phyloP scores from a whole-genome alignment of 176 grass and related monocot species.

The Cymbopogon citratus region DNA sequence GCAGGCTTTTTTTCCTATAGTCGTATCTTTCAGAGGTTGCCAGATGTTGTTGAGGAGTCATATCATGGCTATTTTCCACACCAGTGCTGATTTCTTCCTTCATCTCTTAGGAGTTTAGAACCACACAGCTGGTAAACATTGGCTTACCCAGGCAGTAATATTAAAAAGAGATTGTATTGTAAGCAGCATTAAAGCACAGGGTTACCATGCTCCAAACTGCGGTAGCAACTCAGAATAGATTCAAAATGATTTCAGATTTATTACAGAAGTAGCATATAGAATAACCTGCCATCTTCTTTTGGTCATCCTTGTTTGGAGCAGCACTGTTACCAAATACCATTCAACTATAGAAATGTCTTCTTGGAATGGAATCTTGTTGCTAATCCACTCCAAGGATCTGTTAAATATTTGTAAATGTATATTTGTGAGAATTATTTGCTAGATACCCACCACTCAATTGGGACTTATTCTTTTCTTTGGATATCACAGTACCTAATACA shows the following conservation, averaged over 20 bases:
- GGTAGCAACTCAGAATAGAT: neutral
- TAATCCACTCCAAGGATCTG: neutral
- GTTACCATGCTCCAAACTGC: neutral
- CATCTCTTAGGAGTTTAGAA: neutral
- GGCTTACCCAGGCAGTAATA: neutral
- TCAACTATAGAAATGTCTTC: neutral
- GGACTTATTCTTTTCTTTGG: neutral
- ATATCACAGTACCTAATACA: neutral
- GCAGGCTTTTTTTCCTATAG: neutral
- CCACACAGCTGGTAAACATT: neutral
- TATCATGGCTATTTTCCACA: neutral
- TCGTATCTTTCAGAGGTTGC: neutral
- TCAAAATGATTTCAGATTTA: neutral
- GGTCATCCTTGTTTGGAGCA: neutral
- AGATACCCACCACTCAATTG: neutral
- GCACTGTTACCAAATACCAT: neutral
- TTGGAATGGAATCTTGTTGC: neutral
- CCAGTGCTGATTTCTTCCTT: neutral
- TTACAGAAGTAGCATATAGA: neutral
- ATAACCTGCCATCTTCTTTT: neutral
- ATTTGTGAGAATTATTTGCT: neutral
- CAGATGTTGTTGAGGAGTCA: neutral
- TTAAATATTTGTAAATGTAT: neutral
- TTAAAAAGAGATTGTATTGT: neutral
- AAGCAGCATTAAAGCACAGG: neutral